Evolutionary conservation across 257 asterid species (phyloP).

Genomic region (Verbascum thapsus): DNA sequence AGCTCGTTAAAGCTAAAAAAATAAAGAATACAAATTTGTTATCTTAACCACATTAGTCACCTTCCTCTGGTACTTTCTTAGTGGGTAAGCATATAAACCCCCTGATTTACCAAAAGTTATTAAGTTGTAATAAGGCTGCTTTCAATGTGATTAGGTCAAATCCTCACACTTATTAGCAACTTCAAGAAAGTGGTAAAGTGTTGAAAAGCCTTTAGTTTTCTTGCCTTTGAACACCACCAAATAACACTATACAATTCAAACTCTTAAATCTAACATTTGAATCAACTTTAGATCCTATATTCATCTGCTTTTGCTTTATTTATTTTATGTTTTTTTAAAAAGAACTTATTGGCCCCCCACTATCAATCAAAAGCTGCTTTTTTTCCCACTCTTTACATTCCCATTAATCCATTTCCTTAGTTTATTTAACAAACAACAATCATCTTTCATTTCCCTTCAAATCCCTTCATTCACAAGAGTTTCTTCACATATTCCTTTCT

Average conservation of each 20-base stretch:
- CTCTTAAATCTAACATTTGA: constrained; percentile 25
- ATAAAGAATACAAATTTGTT: neutral
- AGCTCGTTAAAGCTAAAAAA: too few relatives aligned
- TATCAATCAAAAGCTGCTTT: constrained; percentile 44
- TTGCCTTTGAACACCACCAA: constrained; percentile 13
- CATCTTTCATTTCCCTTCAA: constrained; percentile 29
- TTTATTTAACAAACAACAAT: constrained; percentile 36
- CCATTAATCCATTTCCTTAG: constrained; percentile 41
- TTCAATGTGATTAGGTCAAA: constrained; percentile 33
- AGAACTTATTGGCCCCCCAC: constrained; percentile 47
- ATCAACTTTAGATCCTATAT: constrained; percentile 37
- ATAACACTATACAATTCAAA: constrained; percentile 50
- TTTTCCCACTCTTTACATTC: constrained; percentile 29
- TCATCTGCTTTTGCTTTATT: constrained; percentile 43
- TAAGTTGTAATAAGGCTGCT: constrained; percentile 11
- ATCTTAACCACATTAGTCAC: constrained; percentile 16
- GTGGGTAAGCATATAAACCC: constrained; percentile 50
- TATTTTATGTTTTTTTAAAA: too few relatives aligned
- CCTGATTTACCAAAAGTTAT: constrained; percentile 20
- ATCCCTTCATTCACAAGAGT: constrained; percentile 17
- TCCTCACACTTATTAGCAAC: constrained; percentile 17
- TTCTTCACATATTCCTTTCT: constrained; percentile 21
- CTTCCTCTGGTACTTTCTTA: constrained; percentile 47
- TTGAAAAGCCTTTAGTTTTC: constrained; percentile 28
- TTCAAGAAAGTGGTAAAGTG: constrained; percentile 40